Evolutionary conservation across 148 eudicot genomes (phyloP).

Genomic region (Fagopyrum homotropicum): DNA sequence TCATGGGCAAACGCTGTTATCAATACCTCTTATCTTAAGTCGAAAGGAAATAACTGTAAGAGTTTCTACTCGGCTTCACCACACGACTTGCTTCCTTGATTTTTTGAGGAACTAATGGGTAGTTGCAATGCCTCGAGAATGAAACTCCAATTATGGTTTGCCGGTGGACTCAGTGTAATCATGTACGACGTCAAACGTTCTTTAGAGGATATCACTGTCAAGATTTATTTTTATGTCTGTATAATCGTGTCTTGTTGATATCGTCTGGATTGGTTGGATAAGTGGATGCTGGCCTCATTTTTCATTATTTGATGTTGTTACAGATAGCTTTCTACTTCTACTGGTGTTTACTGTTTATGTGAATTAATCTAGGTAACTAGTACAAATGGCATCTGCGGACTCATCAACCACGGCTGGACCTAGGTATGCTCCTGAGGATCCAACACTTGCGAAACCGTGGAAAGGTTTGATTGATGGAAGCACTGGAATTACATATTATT

Average conservation of each 20-base stretch:
- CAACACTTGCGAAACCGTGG: slow-evolving; percentile 88
- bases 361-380: slow-evolving; percentile 14
- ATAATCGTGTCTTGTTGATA: not conserved
- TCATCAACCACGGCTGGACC: slow-evolving; percentile 64
- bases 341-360: not conserved
- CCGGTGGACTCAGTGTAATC: not conserved
- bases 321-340: not conserved
- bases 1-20: not conserved
- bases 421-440: slow-evolving; percentile 95
- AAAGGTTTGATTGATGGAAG: slow-evolving; percentile 93
- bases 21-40: not conserved
- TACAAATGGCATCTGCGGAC: slow-evolving; percentile 63
- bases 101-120: not conserved
- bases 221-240: not conserved
- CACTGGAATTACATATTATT: slow-evolving; percentile 64
- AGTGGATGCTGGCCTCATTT: not conserved
- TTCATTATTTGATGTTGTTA: not conserved
- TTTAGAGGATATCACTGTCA: not conserved
- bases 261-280: not conserved
- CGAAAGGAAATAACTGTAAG: not conserved
- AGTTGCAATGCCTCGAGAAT: not conserved
- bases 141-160: not conserved
- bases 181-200: not conserved
- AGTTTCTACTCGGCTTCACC: not conserved
- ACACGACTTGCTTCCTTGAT: not conserved